Conservation (phyloP, 768 basidiomycete species). For the Holtermanniella nyarrowii region DNA sequence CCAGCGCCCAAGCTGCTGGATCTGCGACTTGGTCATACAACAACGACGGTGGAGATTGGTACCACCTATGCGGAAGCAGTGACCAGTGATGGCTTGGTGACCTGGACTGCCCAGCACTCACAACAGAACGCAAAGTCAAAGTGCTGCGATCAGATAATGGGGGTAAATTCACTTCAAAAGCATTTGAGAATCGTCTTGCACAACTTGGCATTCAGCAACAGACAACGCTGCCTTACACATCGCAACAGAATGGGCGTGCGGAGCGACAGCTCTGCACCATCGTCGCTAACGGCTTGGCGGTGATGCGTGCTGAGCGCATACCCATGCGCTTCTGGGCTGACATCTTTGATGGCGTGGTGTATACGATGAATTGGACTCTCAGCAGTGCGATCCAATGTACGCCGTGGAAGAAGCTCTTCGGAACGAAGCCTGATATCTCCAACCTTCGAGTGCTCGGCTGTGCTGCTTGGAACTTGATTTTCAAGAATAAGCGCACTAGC, state of each 20-base stretch:
- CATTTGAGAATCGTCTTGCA: background rate
- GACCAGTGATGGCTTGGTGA: background rate
- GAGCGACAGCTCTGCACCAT: no score
- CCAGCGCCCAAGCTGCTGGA: slow-evolving; percentile 13
- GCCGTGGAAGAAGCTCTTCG: no score
- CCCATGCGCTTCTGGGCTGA: no score
- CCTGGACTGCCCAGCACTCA: background rate
- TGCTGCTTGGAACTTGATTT: no score
- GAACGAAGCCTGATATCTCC: no score
- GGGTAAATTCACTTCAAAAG: background rate
- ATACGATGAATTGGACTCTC: no score
- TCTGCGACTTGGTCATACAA: slow-evolving; percentile 3
- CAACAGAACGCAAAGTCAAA: background rate
- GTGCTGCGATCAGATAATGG: background rate
- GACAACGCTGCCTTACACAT: background rate
- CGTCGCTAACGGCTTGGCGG: no score
- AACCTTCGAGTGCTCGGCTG: no score
- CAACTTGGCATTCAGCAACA: background rate
- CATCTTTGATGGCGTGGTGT: no score
- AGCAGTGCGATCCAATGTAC: no score
- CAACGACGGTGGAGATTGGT: slow-evolving; percentile 8
- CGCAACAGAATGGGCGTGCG: background rate
- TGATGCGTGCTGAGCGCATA: no score
- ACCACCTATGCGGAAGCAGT: slow-evolving; percentile 17
- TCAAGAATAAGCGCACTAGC: no score